Percentiles rank a stretch among this genome's conserved stretches.
Conservation (phyloP, 768 basidiomycete species). For the Mycena amicta region DNA sequence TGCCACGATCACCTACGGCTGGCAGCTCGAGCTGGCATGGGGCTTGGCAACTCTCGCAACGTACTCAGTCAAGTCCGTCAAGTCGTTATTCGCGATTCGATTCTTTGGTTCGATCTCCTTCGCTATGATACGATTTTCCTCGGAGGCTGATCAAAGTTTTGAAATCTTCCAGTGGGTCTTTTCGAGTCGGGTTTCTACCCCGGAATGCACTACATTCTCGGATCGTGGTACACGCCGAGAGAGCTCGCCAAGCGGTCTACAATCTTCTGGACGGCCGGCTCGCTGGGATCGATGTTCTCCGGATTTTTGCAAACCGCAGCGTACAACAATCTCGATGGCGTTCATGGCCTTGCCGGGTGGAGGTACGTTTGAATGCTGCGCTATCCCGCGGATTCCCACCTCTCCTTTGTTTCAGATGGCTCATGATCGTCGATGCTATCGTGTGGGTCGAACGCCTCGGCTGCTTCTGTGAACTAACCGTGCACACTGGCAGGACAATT, state of each 20-base stretch:
- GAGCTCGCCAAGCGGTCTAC: constrained; percentile 21
- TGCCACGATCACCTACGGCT: not conserved
- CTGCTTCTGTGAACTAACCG: not conserved
- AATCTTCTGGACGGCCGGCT: constrained; percentile 23
- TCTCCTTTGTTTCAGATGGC: constrained; percentile 13
- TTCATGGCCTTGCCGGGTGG: constrained; percentile 12
- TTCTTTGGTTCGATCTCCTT: no score
- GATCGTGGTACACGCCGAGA: constrained; percentile 22
- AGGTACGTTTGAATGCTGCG: not conserved
- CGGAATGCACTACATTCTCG: constrained; percentile 23
- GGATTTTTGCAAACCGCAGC: constrained; percentile 24
- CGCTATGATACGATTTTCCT: no score
- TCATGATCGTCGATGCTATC: constrained; percentile 23
- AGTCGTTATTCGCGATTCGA: constrained; percentile 14
- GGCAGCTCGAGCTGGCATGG: constrained; percentile 19
- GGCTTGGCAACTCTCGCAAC: constrained; percentile 21
- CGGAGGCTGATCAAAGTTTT: no score
- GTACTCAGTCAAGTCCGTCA: constrained; percentile 17
- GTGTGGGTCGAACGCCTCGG: not conserved
- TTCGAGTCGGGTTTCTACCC: constrained; percentile 23
- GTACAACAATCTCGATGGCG: constrained; percentile 17
- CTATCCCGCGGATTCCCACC: no score
- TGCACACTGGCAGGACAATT: constrained; percentile 14
- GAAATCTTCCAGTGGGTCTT: no score
- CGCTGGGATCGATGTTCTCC: constrained; percentile 22